Conservation (phyloP, 768 basidiomycete species). For the Leccinellum rugosiceps region DNA sequence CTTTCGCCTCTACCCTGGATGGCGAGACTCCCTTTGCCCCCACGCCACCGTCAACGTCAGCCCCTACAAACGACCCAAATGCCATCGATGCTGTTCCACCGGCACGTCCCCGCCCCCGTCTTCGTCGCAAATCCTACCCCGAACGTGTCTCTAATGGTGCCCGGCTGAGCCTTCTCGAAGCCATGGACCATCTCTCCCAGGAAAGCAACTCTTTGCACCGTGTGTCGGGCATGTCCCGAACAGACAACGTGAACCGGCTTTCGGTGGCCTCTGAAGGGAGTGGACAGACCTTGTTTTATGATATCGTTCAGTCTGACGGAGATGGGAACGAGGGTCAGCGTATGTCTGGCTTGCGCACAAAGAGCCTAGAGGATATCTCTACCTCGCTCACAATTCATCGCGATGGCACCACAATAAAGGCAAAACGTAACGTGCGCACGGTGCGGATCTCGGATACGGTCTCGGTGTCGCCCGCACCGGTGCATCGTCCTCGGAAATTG, state of each 20-base stretch:
- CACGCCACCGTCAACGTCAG: neutral
- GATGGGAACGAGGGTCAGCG: neutral
- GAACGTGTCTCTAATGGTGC: slow-evolving; percentile 21
- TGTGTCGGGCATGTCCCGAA: slow-evolving; percentile 6
- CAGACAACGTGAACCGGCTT: slow-evolving; percentile 16
- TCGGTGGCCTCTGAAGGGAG: slow-evolving; percentile 23
- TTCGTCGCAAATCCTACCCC: slow-evolving; percentile 21
- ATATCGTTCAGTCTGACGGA: slow-evolving; percentile 11
- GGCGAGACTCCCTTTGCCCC: slow-evolving; percentile 6
- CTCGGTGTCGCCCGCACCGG: slow-evolving; percentile 17
- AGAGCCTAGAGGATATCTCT: slow-evolving; percentile 24
- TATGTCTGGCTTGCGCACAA: slow-evolving; percentile 10
- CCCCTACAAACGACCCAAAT: neutral
- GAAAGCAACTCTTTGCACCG: slow-evolving; percentile 2
- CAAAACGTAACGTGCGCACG: slow-evolving; percentile 20
- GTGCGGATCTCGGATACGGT: slow-evolving; percentile 26
- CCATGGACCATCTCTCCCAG: slow-evolving; percentile 26
- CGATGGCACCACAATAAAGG: neutral
- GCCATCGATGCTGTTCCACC: neutral
- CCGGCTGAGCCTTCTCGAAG: slow-evolving; percentile 28
- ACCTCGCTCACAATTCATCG: slow-evolving; percentile 15
- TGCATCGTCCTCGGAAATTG: slow-evolving; percentile 18
- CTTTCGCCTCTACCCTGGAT: slow-evolving; percentile 16
- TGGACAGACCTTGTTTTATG: slow-evolving; percentile 28
- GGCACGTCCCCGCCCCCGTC: slow-evolving; percentile 15